Conservation (phyloP, 208 protist species). For the Acanthamoeba sp. region DNA sequence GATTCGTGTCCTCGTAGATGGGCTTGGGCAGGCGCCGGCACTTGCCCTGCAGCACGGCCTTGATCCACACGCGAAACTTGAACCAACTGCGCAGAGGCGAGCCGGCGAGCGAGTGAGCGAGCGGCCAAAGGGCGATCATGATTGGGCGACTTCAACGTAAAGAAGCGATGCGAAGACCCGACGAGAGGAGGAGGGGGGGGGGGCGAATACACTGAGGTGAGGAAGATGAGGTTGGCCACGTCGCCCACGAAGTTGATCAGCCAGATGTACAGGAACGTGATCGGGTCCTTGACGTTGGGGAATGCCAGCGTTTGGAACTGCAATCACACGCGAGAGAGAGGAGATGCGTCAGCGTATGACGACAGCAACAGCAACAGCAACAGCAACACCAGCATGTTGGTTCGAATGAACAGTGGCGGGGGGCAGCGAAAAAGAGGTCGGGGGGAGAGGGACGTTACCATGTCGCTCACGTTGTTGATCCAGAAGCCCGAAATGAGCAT, state of each 20-base stretch:
- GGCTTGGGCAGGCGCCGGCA: constrained; percentile 27
- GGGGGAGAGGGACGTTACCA: neutral
- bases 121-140: neutral
- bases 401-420: neutral
- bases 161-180: no score
- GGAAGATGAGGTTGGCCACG: constrained; percentile 79
- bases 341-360: neutral
- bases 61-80: constrained; percentile 48
- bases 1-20: constrained; percentile 56
- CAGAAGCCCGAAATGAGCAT: constrained; percentile 81
- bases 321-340: no score
- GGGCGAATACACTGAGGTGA: constrained; percentile 37
- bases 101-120: no score
- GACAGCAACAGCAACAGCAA: neutral
- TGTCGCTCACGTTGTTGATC: constrained; percentile 79
- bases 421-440: neutral
- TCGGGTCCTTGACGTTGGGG: constrained; percentile 70
- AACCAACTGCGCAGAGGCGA: constrained; percentile 17
- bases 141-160: no score
- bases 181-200: neutral
- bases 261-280: constrained; percentile 76
- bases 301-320: constrained; percentile 78
- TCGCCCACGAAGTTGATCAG: constrained; percentile 69
- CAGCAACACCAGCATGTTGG: neutral
- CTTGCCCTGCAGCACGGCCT: constrained; percentile 47